Percentiles rank a stretch among this genome's conserved stretches.
Evolutionary conservation across 805 yeast genomes (phyloP).

Genomic region (Blastobotrys attinorum): DNA sequence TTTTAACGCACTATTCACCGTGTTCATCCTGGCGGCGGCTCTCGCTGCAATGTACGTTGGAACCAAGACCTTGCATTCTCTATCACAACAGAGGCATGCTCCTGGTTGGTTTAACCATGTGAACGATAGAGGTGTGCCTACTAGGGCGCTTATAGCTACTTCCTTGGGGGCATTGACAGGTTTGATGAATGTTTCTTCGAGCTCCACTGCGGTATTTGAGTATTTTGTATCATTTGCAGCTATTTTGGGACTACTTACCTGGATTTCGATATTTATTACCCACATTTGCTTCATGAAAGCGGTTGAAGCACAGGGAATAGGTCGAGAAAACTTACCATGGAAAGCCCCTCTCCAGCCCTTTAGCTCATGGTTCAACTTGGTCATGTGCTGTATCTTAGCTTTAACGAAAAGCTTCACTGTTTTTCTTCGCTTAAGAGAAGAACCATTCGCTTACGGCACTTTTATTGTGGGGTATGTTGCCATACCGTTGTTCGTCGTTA

Average conservation of each 20-base stretch:
- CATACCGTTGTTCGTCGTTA: constrained; percentile 1
- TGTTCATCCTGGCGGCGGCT: constrained; percentile 70
- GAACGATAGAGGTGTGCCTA: constrained; percentile 63
- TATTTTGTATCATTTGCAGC: constrained; percentile 67
- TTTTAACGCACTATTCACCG: constrained; percentile 74
- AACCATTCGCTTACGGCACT: neutral
- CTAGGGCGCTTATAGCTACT: constrained; percentile 40
- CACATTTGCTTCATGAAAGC: constrained; percentile 64
- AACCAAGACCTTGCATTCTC: constrained; percentile 57
- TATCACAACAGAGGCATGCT: constrained; percentile 65
- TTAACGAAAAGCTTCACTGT: neutral
- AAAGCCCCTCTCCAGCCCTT: constrained; percentile 65
- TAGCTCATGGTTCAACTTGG: constrained; percentile 53
- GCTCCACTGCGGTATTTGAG: constrained; percentile 31
- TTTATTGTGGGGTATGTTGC: constrained; percentile 3
- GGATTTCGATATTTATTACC: constrained; percentile 64
- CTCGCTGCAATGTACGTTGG: constrained; percentile 55
- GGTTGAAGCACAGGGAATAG: constrained; percentile 51
- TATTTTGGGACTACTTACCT: constrained; percentile 64
- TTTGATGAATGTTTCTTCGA: constrained; percentile 47
- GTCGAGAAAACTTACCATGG: constrained; percentile 64
- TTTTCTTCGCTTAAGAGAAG: neutral
- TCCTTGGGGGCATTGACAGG: constrained; percentile 57
- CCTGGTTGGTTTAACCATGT: constrained; percentile 59
- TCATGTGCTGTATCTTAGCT: neutral